Evolutionary conservation across 352 stramenopile species (phyloP).

Genomic region (Globisporangium paddicum): DNA sequence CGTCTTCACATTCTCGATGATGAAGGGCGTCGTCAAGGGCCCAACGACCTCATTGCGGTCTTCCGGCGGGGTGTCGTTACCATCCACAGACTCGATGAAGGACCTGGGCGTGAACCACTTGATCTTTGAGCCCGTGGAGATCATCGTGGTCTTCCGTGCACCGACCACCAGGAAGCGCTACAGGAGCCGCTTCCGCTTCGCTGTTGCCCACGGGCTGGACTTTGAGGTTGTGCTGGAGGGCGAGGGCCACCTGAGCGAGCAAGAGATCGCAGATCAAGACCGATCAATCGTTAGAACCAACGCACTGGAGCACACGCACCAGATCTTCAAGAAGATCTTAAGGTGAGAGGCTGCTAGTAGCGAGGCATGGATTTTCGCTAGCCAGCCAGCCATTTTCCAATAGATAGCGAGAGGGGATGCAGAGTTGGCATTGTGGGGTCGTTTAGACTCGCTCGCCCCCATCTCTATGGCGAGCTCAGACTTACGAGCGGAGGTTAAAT

Average conservation of each 20-base stretch:
- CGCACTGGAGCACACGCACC: slow-evolving; percentile 41
- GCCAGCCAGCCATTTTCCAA: not conserved
- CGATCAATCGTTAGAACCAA: slow-evolving; percentile 31
- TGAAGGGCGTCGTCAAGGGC: slow-evolving; percentile 35
- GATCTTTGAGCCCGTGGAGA: slow-evolving; percentile 35
- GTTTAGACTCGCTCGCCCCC: not conserved
- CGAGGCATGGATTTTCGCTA: not conserved
- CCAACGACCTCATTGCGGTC: slow-evolving; percentile 59
- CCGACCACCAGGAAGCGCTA: slow-evolving; percentile 31
- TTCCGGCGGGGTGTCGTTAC: slow-evolving; percentile 31
- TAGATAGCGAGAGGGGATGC: slow-evolving; percentile 1
- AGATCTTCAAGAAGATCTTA: slow-evolving; percentile 41
- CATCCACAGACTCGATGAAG: slow-evolving; percentile 30
- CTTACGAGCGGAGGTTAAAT: slow-evolving; percentile 66
- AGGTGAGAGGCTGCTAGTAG: slow-evolving; percentile 3
- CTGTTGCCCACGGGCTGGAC: slow-evolving; percentile 48
- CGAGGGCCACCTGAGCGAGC: slow-evolving; percentile 54
- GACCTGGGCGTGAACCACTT: slow-evolving; percentile 25
- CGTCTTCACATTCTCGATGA: slow-evolving; percentile 54
- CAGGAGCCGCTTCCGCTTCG: slow-evolving; percentile 64
- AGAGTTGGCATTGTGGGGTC: not conserved
- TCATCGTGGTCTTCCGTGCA: slow-evolving; percentile 52
- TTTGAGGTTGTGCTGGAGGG: slow-evolving; percentile 75
- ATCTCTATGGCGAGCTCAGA: not conserved
- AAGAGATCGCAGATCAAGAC: slow-evolving; percentile 39